These are phyloP conservation scores for Stromatinia cepivora DNA, from an alignment of 2,329 filamentous ascomycete genomes.

Conservation along the genomic window DNA sequence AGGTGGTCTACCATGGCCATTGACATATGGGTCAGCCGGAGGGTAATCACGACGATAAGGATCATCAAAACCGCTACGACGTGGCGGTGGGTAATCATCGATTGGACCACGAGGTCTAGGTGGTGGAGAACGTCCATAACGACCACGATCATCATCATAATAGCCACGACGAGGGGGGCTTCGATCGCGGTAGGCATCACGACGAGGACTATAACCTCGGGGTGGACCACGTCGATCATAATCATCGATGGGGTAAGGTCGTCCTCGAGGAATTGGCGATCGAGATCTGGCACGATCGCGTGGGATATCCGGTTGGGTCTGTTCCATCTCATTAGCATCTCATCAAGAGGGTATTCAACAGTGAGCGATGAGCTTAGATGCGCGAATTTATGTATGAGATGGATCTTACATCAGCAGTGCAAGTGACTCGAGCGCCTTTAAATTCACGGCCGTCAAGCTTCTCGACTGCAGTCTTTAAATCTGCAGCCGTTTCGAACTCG, in stretches of 20 bases:
- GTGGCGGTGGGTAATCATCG: conserved; percentile 74
- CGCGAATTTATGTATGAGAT: conserved; percentile 2
- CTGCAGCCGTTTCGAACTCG: conserved; percentile 91
- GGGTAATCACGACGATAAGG: conserved; percentile 71
- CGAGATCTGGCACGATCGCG: conserved; percentile 73
- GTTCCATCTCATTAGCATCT: conserved; percentile 32
- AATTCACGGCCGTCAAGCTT: conserved; percentile 93
- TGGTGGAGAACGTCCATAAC: conserved; percentile 79
- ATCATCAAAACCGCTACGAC: conserved; percentile 71
- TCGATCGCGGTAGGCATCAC: conserved; percentile 82
- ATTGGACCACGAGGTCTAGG: conserved; percentile 64
- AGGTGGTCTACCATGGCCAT: conserved; percentile 49
- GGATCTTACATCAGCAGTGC: conserved; percentile 77
- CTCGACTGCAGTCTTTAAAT: conserved; percentile 87
- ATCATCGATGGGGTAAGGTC: conserved; percentile 73
- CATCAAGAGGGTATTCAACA: background rate
- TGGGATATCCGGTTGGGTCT: conserved; percentile 79
- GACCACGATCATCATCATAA: conserved; percentile 76
- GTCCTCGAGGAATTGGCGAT: conserved; percentile 64
- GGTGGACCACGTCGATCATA: conserved; percentile 81
- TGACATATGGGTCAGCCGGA: conserved; percentile 56
- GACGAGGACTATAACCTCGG: conserved; percentile 82
- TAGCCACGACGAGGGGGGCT: conserved; percentile 81
- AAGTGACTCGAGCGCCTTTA: conserved; percentile 84
- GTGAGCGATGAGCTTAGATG: conserved; percentile 31